A percentile compares a stretch with the other conserved stretches of the same genome.
These are phyloP conservation scores for Pyronema domesticum DNA, from an alignment of 495 filamentous ascomycete genomes.

Conservation along the genomic window DNA sequence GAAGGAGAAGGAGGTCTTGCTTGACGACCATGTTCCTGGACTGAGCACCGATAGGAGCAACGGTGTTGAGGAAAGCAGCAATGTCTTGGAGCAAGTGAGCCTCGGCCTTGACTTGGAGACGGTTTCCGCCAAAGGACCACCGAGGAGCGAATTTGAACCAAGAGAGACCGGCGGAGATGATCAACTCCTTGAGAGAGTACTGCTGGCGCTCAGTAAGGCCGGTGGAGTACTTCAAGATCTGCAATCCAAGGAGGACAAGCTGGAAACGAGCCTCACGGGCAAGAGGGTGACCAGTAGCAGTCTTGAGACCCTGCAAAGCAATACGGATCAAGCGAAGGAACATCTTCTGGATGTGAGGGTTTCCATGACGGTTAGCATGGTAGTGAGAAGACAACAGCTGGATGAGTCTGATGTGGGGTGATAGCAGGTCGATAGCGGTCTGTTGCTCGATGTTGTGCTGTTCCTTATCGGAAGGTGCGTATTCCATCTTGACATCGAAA, in stretches of 20 bases:
- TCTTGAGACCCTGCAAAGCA: constrained; percentile 52
- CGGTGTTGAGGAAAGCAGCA: constrained; percentile 37
- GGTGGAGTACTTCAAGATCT: constrained; percentile 51
- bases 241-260: constrained; percentile 62
- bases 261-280: constrained; percentile 82
- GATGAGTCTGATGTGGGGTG: constrained; percentile 68
- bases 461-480: constrained; percentile 72
- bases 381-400: constrained; percentile 89
- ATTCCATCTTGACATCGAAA: constrained; percentile 78
- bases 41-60: constrained; percentile 37
- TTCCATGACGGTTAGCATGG: constrained; percentile 69
- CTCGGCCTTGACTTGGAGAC: constrained; percentile 84
- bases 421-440: constrained; percentile 55
- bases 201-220: constrained; percentile 36
- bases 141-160: constrained; percentile 75
- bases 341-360: constrained; percentile 55
- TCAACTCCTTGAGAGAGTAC: constrained; percentile 70
- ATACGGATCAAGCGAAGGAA: constrained; percentile 62
- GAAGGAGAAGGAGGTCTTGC: constrained; percentile 56
- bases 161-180: constrained; percentile 62
- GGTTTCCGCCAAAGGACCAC: constrained; percentile 93
- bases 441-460: constrained; percentile 57
- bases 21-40: constrained; percentile 51
- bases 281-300: constrained; percentile 61
- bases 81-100: constrained; percentile 67